phyloP scores from a whole-genome alignment of 257 asterid genomes.

The Solanum bukasovii region DNA sequence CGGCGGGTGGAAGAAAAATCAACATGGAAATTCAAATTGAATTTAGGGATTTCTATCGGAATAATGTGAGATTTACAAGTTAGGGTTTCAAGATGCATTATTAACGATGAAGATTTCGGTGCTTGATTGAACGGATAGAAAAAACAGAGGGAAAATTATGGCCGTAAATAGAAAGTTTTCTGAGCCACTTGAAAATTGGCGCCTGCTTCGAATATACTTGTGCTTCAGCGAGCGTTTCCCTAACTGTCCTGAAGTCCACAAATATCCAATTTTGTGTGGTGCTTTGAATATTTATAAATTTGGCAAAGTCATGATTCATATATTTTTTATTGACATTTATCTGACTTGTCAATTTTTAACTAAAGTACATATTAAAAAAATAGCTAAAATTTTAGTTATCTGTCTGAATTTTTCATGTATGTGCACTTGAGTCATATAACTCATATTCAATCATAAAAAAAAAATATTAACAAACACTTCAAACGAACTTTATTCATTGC shows the following conservation, averaged over 20 bases:
- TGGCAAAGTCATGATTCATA: too few relatives aligned
- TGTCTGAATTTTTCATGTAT: neutral
- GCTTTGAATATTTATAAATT: neutral
- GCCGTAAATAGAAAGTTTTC: neutral
- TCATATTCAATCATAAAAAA: too few relatives aligned
- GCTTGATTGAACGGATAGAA: neutral
- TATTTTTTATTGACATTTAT: too few relatives aligned
- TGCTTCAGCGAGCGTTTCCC: neutral
- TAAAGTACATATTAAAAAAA: neutral
- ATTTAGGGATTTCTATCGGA: constrained; percentile 7
- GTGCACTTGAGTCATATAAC: too few relatives aligned
- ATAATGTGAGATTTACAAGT: constrained; percentile 10
- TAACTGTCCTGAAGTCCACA: neutral
- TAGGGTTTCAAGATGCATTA: constrained; percentile 40
- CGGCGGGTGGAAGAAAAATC: neutral
- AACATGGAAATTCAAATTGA: neutral
- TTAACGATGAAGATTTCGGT: neutral
- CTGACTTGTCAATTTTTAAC: too few relatives aligned
- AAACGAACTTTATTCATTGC: too few relatives aligned
- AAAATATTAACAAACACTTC: too few relatives aligned
- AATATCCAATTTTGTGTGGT: neutral
- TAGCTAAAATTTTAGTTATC: neutral
- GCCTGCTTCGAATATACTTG: neutral
- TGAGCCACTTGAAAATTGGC: neutral
- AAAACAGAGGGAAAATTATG: neutral